Conservation (phyloP, 2,329 filamentous ascomycete species). For the Ceratocystiopsis minuta region DNA sequence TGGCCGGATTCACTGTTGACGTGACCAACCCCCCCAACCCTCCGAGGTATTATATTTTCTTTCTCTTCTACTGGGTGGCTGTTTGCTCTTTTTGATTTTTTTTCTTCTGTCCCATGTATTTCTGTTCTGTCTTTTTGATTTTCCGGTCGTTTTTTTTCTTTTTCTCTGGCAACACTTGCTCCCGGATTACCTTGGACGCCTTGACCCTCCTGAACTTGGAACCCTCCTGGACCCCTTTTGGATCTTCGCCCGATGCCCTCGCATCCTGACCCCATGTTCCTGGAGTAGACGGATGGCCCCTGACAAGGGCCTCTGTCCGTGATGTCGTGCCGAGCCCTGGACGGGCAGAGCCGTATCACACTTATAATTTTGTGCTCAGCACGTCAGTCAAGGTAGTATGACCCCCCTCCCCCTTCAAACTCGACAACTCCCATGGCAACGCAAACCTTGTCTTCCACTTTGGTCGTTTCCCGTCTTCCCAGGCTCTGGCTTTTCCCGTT, state of each 20-base stretch:
- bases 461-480: too few relatives aligned
- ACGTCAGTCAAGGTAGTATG: too few relatives aligned
- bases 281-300: constrained; percentile 1
- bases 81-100: constrained; percentile 12
- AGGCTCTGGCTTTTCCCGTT: too few relatives aligned
- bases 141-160: neutral
- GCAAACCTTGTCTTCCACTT: too few relatives aligned
- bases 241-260: constrained; percentile 8
- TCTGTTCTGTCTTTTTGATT: constrained; percentile 2
- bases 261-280: too few relatives aligned
- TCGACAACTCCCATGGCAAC: too few relatives aligned
- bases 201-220: constrained; percentile 9
- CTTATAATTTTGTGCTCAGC: too few relatives aligned
- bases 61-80: constrained; percentile 30
- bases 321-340: too few relatives aligned
- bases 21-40: constrained; percentile 42
- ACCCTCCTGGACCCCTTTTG: neutral
- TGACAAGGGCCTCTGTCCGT: too few relatives aligned
- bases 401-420: too few relatives aligned
- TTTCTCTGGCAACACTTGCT: too few relatives aligned
- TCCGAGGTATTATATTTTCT: constrained; percentile 36
- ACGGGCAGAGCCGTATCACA: too few relatives aligned
- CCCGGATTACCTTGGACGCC: constrained; percentile 11
- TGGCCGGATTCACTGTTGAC: constrained; percentile 38
- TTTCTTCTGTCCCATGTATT: constrained; percentile 8